Conservation (phyloP, 441 rosid species). For the Brassica balearica region DNA sequence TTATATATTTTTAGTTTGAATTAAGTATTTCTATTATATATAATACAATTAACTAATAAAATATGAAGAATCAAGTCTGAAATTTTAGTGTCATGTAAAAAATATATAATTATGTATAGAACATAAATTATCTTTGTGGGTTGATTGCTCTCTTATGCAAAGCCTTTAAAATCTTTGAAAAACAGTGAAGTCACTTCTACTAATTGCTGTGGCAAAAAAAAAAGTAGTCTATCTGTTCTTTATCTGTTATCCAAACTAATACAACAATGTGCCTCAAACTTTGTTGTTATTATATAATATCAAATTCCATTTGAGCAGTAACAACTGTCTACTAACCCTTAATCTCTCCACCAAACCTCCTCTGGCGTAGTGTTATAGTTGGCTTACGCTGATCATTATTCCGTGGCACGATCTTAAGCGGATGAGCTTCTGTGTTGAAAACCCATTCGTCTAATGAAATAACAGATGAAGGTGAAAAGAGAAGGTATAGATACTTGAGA, state of each 20-base stretch:
- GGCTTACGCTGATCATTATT: constrained; percentile 17
- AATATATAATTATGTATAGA: no score
- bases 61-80: no score
- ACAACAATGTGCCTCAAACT: constrained; percentile 38
- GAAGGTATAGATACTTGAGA: background rate
- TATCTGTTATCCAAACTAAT: constrained; percentile 21
- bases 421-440: background rate
- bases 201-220: constrained; percentile 33
- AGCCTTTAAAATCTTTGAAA: background rate
- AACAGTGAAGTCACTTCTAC: constrained; percentile 21
- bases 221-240: background rate
- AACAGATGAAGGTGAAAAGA: background rate
- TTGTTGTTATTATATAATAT: constrained; percentile 4
- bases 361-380: constrained; percentile 23
- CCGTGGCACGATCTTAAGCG: background rate
- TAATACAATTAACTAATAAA: no score
- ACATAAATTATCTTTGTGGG: background rate
- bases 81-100: no score
- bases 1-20: no score
- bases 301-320: constrained; percentile 29
- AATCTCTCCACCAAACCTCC: constrained; percentile 21
- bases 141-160: background rate
- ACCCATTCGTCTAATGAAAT: background rate
- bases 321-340: constrained; percentile 39
- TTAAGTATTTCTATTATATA: no score